Conservation (phyloP, 2,329 filamentous ascomycete species). For the Exophiala alcalophila region DNA sequence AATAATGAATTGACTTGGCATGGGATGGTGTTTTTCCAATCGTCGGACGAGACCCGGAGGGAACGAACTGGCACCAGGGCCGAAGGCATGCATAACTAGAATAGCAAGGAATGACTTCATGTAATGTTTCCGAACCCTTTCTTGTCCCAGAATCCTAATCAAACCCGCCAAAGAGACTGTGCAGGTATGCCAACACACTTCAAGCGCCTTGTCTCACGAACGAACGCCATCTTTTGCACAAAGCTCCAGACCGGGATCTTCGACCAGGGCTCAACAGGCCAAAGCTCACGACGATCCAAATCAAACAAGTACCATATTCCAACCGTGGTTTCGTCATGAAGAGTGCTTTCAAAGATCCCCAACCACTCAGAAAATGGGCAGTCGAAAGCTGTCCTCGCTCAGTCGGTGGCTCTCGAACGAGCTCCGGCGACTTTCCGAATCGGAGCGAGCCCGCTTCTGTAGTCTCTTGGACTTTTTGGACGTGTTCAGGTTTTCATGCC, state of each 20-base stretch:
- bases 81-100: too few species aligned
- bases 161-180: too few species aligned
- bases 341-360: slow-evolving; percentile 1
- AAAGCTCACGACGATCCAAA: slow-evolving; percentile 20
- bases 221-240: too few species aligned
- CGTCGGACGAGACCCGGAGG: too few species aligned
- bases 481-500: slow-evolving; percentile 12
- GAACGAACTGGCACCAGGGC: too few species aligned
- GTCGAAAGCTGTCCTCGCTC: slow-evolving; percentile 16
- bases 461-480: slow-evolving; percentile 22
- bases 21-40: too few species aligned
- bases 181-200: too few species aligned
- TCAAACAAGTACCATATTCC: slow-evolving; percentile 18
- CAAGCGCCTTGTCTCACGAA: too few species aligned
- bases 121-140: too few species aligned
- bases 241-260: not conserved
- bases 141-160: too few species aligned
- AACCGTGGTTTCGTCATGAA: slow-evolving; percentile 2
- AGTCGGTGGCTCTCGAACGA: slow-evolving; percentile 16
- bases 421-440: slow-evolving; percentile 16
- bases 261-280: too few species aligned
- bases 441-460: slow-evolving; percentile 21
- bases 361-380: slow-evolving; percentile 18
- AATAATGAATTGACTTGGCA: not conserved
- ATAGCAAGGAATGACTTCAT: too few species aligned